A percentile compares a stretch with the other conserved stretches of the same genome.
phyloP scores from a whole-genome alignment of 164 flowering plant species.

The Liriodendron chinense region DNA sequence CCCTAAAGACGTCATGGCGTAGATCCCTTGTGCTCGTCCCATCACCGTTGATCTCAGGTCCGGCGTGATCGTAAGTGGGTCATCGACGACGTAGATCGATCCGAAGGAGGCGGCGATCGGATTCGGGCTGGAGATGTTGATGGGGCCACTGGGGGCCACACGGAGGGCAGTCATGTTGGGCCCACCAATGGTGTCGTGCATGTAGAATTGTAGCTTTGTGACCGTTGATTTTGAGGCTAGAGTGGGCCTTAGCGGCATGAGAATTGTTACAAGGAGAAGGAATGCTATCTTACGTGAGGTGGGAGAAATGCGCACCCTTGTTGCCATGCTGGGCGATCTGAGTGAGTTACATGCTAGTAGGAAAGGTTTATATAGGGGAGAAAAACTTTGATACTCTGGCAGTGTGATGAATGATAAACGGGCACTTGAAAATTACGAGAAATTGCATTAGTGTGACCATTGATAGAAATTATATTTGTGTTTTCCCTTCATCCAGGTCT shows the following conservation, averaged over 20 bases:
- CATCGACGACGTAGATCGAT: slow-evolving; percentile 25
- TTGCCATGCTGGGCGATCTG: background rate
- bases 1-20: slow-evolving; percentile 25
- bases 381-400: too few species aligned
- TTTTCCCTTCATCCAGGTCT: too few species aligned
- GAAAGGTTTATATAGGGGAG: background rate
- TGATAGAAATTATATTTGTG: too few species aligned
- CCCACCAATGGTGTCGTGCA: slow-evolving; percentile 29
- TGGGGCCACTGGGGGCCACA: slow-evolving; percentile 20
- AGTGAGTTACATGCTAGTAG: background rate
- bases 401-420: too few species aligned
- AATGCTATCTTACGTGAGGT: background rate
- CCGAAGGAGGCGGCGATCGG: slow-evolving; percentile 25
- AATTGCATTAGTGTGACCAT: too few species aligned
- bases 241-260: slow-evolving; percentile 5
- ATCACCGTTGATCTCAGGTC: slow-evolving; percentile 21
- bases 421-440: too few species aligned
- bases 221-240: slow-evolving; percentile 17
- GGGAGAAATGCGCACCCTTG: background rate
- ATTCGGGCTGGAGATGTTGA: slow-evolving; percentile 16
- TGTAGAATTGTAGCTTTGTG: slow-evolving; percentile 30
- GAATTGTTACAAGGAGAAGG: background rate
- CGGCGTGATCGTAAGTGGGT: slow-evolving; percentile 27
- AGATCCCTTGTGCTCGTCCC: slow-evolving; percentile 41
- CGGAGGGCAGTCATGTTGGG: slow-evolving; percentile 27